Conservation (phyloP, 2,329 filamentous ascomycete genomes). For the Rutstroemia sp. region DNA sequence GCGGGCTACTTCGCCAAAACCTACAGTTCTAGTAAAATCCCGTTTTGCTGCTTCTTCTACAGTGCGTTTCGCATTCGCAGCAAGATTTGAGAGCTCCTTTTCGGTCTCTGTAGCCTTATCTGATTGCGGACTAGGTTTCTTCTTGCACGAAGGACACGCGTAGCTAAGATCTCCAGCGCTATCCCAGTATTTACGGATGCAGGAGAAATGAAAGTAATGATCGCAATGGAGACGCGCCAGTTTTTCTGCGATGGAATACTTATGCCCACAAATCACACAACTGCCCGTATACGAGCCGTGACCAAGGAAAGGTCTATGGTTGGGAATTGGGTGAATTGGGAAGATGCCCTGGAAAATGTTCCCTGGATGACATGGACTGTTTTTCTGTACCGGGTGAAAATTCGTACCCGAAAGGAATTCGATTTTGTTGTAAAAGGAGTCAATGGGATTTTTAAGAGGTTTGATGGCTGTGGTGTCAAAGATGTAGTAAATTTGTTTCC, state of each 20-base stretch:
- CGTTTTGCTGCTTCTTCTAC: too few relatives aligned
- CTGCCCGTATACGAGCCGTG: not conserved
- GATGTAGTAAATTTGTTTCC: conserved; percentile 15
- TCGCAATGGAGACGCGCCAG: conserved; percentile 13
- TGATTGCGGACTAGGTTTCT: not conserved
- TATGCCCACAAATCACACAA: conserved; percentile 10
- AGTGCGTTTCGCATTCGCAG: too few relatives aligned
- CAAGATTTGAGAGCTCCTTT: too few relatives aligned
- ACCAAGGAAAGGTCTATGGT: not conserved
- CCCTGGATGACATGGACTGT: conserved; percentile 3
- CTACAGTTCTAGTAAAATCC: too few relatives aligned
- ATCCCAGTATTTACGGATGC: conserved; percentile 9
- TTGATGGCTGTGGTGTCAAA: conserved; percentile 10
- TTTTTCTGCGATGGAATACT: not conserved
- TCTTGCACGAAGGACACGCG: conserved; percentile 9
- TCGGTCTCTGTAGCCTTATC: conserved; percentile 5
- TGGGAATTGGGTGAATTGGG: not conserved
- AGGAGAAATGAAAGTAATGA: conserved; percentile 14
- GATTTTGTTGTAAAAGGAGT: conserved; percentile 7
- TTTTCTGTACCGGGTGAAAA: not conserved
- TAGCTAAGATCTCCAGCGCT: conserved; percentile 3
- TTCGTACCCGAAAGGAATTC: not conserved
- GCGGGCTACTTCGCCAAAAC: too few relatives aligned
- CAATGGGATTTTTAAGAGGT: not conserved
- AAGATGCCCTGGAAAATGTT: not conserved